Base-by-base conservation (phyloP, 305 asterid species). In the Solanum aculeatissimum region DNA sequence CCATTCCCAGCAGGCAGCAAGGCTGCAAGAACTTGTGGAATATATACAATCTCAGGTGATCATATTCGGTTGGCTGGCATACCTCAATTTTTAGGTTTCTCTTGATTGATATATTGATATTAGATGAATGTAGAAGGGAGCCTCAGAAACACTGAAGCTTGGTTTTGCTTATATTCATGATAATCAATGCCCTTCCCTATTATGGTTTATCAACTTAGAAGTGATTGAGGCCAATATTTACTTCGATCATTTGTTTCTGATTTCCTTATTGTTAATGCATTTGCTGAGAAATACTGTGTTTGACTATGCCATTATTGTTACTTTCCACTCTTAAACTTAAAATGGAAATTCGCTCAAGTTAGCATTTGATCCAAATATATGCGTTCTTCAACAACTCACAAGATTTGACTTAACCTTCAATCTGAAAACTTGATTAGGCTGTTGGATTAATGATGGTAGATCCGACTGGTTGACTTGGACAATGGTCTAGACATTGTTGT, bases 1-100 rank as follows among this genome's bases (percentile, higher is more conserved):
- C 84, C 97, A 91, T 90, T 90, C 98, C 65, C 98, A 91, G 82
- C 98, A 93, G 90, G 92, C 98, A 84, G 91, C 98, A 70, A 92
- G 98, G 89, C 86, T 97, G 96, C 98, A 94, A 85, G 97, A 94
- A 88, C 98, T 97, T 53, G 92, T 95, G 80, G 98, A 95, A 72
- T 89, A 88, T 85, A 94, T 97, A 84, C 94, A 92, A 45, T 90
- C 98, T 47, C 98, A 94, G 99, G 99, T 94, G 84, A 57, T 68
- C 57, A 81, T 65, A 79, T 19, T 58, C 69, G 49, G 71, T 42
- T 32, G 47, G 81, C 29, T 63, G 47, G 23, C 51, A 85, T 80
- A 68, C 21, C 60, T 25, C 13, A 62, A 0, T 62, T 43, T 57
- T 62, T 14, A 18, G 7, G 45, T 62, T 81, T 81, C 32, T 57